Evolutionary conservation across 2,329 filamentous ascomycete species (phyloP), one percentile per base, ranked within the genome.

Genomic region (Monosporascus sp.): DNA sequence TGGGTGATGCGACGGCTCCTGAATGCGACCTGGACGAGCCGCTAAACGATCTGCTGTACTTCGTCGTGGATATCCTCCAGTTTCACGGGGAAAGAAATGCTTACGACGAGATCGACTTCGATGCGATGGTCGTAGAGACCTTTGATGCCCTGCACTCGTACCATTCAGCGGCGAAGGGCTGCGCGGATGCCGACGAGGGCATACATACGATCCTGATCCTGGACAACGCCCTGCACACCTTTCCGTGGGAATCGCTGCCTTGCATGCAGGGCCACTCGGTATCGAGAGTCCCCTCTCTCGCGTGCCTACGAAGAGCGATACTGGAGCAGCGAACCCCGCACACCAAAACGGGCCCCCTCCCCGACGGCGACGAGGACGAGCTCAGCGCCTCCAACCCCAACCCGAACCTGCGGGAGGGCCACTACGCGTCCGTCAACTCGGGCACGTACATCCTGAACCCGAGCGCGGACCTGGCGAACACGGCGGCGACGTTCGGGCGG

Each of bases 61-160:
- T 97, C 67, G 89, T 97, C 1, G 87, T 99, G 6, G 94, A 99
- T 64, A 92, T 97, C 50, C 77, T 99, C 3, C 94, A 97, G 67
- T 97, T 99, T 70, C 90, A 96, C 62, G 94, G 94, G 17, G 95
- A 99, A 72, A 83, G 86, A 48, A 99, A 97, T 66, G 94, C 95
- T 0, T 97, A 97, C 70, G 94, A 99, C 62, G 94, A 99, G 72
- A 89, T 99, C 57, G 93, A 97, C 70, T 96, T 97, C 66, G 94
- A 99, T 59, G 75, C 80, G 60, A 95, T 99, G 83, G 85, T 92
- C 5, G 80, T 97, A 39, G 91, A 96, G 62, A 90, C 89, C 0
- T 81, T 90, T 39, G 93, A 97, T 70, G 90, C 91, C 2, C 74
- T 99, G 25, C 83, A 86, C 49, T 81, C 83, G 1, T 97, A 97